These are phyloP conservation scores for Gnomoniopsis sp. DNA, from an alignment of 2,329 filamentous ascomycete species.

Conservation along the genomic window DNA sequence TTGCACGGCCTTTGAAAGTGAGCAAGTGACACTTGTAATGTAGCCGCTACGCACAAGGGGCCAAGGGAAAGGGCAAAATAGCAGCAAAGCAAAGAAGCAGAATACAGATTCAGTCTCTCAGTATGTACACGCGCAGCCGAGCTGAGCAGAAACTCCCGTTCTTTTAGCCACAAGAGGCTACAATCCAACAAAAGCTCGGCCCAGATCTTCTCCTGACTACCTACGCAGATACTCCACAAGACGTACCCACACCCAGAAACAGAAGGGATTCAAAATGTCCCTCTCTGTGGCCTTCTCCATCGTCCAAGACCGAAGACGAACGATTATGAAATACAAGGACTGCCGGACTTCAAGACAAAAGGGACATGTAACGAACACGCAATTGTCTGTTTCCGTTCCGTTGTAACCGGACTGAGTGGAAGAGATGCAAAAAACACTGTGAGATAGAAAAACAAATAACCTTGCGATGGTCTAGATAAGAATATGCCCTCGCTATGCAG, in stretches of 20 bases:
- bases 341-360: neutral
- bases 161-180: neutral
- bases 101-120: neutral
- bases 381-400: slow-evolving; percentile 1
- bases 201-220: too few relatives aligned
- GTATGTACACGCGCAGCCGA: neutral
- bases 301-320: neutral
- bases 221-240: neutral
- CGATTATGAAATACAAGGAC: neutral
- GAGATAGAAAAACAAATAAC: neutral
- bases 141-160: neutral
- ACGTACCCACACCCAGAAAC: neutral
- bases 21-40: too few relatives aligned
- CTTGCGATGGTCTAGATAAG: slow-evolving; percentile 12
- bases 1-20: too few relatives aligned
- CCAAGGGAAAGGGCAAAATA: neutral
- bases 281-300: neutral
- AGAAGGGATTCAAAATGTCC: neutral
- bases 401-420: slow-evolving; percentile 4
- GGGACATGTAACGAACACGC: neutral
- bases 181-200: too few relatives aligned
- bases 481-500: slow-evolving; percentile 17
- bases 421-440: neutral
- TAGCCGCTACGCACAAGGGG: neutral
- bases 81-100: neutral